phyloP scores from a whole-genome alignment of 2,329 filamentous ascomycete genomes.

The Colletotrichum limetticola region DNA sequence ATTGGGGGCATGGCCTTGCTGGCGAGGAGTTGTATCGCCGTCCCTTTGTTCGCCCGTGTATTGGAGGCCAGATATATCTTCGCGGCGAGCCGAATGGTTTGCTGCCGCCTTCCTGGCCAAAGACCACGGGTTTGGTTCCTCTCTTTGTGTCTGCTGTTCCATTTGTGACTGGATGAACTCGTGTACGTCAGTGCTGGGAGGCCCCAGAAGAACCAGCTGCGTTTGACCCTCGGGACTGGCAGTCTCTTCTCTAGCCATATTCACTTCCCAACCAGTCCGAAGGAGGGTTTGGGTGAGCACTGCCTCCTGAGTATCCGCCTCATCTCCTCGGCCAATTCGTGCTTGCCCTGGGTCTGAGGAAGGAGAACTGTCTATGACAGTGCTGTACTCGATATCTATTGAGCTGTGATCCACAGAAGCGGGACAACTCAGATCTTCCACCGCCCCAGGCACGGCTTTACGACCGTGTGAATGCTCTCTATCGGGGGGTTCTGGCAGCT shows the following conservation, averaged over 20 bases:
- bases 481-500: not conserved
- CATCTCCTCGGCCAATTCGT: not conserved
- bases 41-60: not conserved
- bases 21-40: not conserved
- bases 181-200: not conserved
- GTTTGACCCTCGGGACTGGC: constrained; percentile 1
- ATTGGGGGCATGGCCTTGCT: not conserved
- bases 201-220: not conserved
- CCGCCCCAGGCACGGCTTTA: too few relatives aligned
- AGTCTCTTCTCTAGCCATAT: constrained; percentile 19
- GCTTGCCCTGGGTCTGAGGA: not conserved
- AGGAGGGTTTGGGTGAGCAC: not conserved
- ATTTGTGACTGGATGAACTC: constrained; percentile 10
- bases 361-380: not conserved
- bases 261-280: constrained; percentile 20
- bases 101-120: constrained; percentile 19
- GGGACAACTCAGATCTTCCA: not conserved
- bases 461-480: not conserved
- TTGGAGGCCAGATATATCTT: not conserved
- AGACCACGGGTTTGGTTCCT: constrained; percentile 31
- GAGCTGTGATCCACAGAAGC: not conserved
- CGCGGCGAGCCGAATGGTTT: not conserved
- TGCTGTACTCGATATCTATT: not conserved
- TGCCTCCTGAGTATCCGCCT: not conserved
- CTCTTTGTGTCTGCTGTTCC: not conserved